Evolutionary conservation across 2,329 filamentous ascomycete species (phyloP).

Genomic region (Epichloe glyceriae): DNA sequence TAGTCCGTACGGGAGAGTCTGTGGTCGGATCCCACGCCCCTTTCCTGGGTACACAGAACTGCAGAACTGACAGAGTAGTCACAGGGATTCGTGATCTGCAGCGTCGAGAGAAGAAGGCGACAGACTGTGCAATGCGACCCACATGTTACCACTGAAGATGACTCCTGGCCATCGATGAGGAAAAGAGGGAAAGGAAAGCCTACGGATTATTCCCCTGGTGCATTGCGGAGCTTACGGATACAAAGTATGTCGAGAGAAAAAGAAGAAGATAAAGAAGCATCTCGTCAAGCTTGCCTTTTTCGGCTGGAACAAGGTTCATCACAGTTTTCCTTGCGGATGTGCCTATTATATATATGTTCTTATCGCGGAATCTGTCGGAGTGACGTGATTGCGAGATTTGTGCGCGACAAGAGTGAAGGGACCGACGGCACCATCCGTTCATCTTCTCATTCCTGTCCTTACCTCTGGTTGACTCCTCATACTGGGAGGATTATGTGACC

Average conservation of each 20-base stretch:
- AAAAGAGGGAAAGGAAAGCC: not conserved
- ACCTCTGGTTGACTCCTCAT: not conserved
- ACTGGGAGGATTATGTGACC: not conserved
- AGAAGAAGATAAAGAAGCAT: not conserved
- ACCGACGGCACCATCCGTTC: not conserved
- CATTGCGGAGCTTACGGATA: too few species aligned
- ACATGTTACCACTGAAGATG: not conserved
- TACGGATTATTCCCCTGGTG: too few species aligned
- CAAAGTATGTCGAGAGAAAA: not conserved
- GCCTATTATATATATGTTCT: not conserved
- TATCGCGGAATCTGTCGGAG: not conserved
- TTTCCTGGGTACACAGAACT: not conserved
- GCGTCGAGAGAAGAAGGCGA: not conserved
- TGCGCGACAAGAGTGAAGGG: not conserved
- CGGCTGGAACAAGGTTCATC: not conserved
- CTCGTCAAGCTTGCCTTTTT: not conserved
- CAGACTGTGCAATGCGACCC: not conserved
- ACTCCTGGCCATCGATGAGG: not conserved
- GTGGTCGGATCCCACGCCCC: not conserved
- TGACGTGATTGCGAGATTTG: not conserved
- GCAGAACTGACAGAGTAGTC: not conserved
- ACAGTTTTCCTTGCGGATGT: not conserved
- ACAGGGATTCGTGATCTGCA: slow-evolving; percentile 1
- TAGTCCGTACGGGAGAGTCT: too few species aligned
- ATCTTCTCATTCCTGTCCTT: too few species aligned